Base-by-base conservation (phyloP, 208 protist genomes). In the Wallacemonas sp. region DNA sequence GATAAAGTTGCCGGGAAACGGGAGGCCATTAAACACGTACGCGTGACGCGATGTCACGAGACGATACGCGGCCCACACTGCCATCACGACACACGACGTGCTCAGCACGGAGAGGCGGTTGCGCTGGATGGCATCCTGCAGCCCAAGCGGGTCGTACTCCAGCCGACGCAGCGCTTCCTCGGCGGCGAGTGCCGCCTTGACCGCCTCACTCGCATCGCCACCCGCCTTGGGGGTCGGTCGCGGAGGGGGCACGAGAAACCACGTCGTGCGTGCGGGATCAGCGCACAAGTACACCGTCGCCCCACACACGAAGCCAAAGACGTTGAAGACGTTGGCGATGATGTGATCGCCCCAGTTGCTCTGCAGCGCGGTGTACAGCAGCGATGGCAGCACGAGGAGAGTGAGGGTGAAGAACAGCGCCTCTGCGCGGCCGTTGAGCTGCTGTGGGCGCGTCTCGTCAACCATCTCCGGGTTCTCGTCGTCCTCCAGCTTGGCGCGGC, bases 331-430 rank as follows among this genome's bases (percentile, higher is more conserved):
- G 56, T 93, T 87, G 11, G 80, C 61, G 2, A 89, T 1, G 39
- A 76, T 68, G 68, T 80, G 34, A 16, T 88, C 84, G 1, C 44
- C 47, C 80, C 77, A 93, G 67, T 90, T 83, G 67, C 72, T 87
- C 63, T 93, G 88, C 16, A 93, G 72, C 14, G 62, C 63, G 52
- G 83, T 83, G 76, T 96, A 96, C 3, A 92, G 41, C 0, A 83
- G 29, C 0, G 70, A 27, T 2, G 91, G 91, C 11, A 93, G 70
- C 3, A 84, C 17, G 36, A 96, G 26, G 8, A 93, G 58, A 11
- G 92, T 44, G 32, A 81, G 36, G 14, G 86, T 90, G 71, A 93
- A 94, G 41, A 77, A 49, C 27, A 88, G 68, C 21, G 87, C 82
- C 57, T 96, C 87, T 17, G 56, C 23, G 19, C 71, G 78, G 52